Conservation (phyloP, 2,329 filamentous ascomycete genomes). For the Alternaria arborescens region DNA sequence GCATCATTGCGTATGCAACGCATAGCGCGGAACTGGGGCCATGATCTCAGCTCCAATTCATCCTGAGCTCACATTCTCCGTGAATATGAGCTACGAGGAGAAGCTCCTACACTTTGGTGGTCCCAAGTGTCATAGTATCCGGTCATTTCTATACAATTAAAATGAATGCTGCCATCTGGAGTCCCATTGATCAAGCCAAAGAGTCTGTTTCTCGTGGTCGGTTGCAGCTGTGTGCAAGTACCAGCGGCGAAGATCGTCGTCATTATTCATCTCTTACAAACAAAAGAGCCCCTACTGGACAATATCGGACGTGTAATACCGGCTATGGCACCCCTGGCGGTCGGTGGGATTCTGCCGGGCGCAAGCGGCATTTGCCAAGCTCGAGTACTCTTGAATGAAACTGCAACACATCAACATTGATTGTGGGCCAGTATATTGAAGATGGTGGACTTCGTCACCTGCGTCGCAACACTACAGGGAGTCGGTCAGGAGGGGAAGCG, state of each 20-base stretch:
- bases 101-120: neutral
- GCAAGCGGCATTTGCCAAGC: conserved; percentile 2
- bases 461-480: neutral
- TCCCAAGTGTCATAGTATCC: neutral
- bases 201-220: neutral
- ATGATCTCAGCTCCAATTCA: neutral
- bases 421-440: neutral
- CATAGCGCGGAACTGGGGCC: neutral
- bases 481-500: neutral
- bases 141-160: neutral
- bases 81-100: neutral
- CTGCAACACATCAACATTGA: conserved; percentile 8
- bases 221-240: neutral
- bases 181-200: neutral
- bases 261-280: neutral
- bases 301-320: conserved; percentile 7
- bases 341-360: conserved; percentile 16
- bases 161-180: neutral
- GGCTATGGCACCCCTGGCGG: conserved; percentile 11
- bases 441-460: neutral
- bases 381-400: neutral
- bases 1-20: neutral
- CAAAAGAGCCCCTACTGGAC: neutral
- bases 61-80: neutral
- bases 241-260: neutral